Conservation (phyloP, 2,329 filamentous ascomycete species). For the Ceratocystis lukuohia region DNA sequence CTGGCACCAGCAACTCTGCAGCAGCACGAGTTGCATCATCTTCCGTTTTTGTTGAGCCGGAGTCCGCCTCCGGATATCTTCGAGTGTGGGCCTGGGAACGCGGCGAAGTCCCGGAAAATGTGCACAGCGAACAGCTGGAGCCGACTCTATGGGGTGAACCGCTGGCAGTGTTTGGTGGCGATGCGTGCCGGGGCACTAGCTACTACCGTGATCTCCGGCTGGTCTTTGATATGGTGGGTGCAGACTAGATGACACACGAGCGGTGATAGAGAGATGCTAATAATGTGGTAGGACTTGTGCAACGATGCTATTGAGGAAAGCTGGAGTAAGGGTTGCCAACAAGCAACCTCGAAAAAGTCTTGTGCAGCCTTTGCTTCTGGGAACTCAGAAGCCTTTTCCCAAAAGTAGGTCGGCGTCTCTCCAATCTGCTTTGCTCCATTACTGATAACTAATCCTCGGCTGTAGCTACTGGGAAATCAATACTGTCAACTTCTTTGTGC, state of each 20-base stretch:
- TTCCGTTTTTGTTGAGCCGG: not conserved
- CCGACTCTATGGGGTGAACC: constrained; percentile 57
- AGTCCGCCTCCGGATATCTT: not conserved
- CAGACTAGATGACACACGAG: not conserved
- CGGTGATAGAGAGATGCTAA: not conserved
- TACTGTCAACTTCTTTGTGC: constrained; percentile 37
- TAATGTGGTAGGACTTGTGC: constrained; percentile 47
- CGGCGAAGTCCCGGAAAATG: constrained; percentile 50
- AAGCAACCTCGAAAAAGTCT: constrained; percentile 29
- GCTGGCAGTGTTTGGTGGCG: constrained; percentile 52
- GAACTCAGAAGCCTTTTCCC: constrained; percentile 4
- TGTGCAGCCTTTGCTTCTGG: constrained; percentile 30
- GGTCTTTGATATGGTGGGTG: constrained; percentile 50
- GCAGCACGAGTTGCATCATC: not conserved
- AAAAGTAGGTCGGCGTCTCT: constrained; percentile 15
- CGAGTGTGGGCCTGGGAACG: constrained; percentile 64
- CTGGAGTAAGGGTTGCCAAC: constrained; percentile 27
- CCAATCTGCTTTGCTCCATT: not conserved
- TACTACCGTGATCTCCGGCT: constrained; percentile 58
- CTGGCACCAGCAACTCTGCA: not conserved
- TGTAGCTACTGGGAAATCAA: constrained; percentile 40
- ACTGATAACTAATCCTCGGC: constrained; percentile 23
- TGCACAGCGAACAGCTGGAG: constrained; percentile 44
- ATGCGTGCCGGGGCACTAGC: constrained; percentile 48
- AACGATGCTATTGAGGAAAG: constrained; percentile 53